Conservation (phyloP, 2,329 filamentous ascomycete genomes). For the Colletotrichum coccodes region DNA sequence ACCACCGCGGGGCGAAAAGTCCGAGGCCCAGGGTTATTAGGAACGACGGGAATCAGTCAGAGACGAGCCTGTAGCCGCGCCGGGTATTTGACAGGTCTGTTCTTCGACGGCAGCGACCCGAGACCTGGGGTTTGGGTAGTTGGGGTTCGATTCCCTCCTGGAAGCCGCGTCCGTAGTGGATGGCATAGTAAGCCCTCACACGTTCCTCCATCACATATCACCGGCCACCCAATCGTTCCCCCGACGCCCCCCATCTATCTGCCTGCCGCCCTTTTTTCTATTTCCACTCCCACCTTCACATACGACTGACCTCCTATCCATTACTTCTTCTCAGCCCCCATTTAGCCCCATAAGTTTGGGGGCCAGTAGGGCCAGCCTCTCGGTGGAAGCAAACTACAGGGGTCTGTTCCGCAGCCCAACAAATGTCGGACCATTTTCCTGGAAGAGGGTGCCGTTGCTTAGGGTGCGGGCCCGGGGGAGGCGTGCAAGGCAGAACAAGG, state of each 20-base stretch:
- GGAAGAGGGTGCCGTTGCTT: background rate
- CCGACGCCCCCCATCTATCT: background rate
- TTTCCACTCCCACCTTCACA: too few relatives aligned
- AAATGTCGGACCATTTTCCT: background rate
- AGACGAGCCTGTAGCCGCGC: background rate
- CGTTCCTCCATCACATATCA: background rate
- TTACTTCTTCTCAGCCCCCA: background rate
- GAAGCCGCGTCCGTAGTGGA: background rate
- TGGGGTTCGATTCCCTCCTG: background rate
- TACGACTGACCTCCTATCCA: background rate
- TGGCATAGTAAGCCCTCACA: background rate
- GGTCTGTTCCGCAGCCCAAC: background rate
- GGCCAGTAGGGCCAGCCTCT: background rate
- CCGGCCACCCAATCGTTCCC: background rate
- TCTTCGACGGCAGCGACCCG: constrained; percentile 16
- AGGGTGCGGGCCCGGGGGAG: background rate
- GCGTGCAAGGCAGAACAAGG: background rate
- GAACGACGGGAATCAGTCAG: background rate
- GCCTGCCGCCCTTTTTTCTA: too few relatives aligned
- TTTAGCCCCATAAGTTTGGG: background rate
- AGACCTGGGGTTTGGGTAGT: constrained; percentile 1
- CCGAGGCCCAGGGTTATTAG: background rate
- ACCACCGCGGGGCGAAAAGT: background rate
- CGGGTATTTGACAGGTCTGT: background rate
- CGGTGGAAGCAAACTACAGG: background rate